A percentile compares a stretch with the other conserved stretches of the same genome.
Evolutionary conservation across 2,329 filamentous ascomycete genomes (phyloP).

Genomic region (Lachnellula willkommii): DNA sequence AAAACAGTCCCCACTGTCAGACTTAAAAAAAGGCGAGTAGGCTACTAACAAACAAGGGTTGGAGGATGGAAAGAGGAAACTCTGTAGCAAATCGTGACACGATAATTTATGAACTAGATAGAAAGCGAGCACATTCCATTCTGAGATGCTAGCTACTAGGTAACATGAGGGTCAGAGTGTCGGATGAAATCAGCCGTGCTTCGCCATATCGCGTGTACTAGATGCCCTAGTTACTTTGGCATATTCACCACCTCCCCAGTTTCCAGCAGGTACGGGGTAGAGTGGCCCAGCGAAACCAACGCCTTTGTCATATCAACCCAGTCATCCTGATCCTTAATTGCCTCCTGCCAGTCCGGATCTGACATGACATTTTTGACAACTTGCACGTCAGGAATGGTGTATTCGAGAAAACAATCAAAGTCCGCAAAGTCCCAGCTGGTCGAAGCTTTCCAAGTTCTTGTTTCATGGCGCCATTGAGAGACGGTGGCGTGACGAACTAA

Average conservation of each 20-base stretch:
- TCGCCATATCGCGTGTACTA: no score
- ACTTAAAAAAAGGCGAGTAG: no score
- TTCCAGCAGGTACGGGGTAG: slow-evolving; percentile 25
- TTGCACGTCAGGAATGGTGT: slow-evolving; percentile 20
- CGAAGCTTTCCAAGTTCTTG: slow-evolving; percentile 14
- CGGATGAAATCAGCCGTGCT: no score
- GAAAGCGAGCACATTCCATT: slow-evolving; percentile 32
- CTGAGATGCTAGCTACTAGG: not conserved
- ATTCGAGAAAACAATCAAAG: slow-evolving; percentile 31
- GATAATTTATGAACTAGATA: no score
- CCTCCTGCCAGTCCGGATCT: slow-evolving; percentile 26
- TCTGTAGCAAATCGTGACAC: no score
- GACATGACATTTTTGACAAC: slow-evolving; percentile 21
- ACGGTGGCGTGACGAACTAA: slow-evolving; percentile 23
- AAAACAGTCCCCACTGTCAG: no score
- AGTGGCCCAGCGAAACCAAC: slow-evolving; percentile 25
- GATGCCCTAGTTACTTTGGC: not conserved
- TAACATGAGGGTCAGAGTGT: no score
- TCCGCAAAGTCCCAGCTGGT: slow-evolving; percentile 19
- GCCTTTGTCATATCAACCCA: slow-evolving; percentile 28
- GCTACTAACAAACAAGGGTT: no score
- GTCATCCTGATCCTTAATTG: slow-evolving; percentile 29
- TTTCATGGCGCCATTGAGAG: slow-evolving; percentile 21
- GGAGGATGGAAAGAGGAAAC: no score
- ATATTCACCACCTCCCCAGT: slow-evolving; percentile 27